Evolutionary conservation across 176 grass and related monocot genomes (phyloP), one percentile per base, ranked within the genome.

Genomic region (Cymbopogon citratus): DNA sequence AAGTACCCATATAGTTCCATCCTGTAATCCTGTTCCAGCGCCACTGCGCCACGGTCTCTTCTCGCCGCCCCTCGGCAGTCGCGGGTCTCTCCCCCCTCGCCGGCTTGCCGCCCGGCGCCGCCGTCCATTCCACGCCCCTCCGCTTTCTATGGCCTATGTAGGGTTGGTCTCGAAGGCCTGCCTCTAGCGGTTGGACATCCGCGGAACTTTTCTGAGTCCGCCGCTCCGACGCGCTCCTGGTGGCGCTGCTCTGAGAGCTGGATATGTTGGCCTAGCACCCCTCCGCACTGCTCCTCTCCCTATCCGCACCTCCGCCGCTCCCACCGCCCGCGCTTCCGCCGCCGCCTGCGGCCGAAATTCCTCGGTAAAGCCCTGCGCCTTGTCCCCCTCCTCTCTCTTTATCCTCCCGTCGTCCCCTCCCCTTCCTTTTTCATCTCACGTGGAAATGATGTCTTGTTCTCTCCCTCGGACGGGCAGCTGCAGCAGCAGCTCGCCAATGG

Each of bases 191-290:
- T 28, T 28, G 26, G 25, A 29, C 29, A 14, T 62, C 59, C 61
- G 25, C 61, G 26, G 25, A 63, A 15, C 61, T 15, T 63, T 29
- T 25, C 25, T 15, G 61, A 33, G 15, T 31, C 5, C 8, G 21
- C 74, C 23, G 31, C 74, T 76, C 29, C 28, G 29, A 4, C 45
- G 9, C 1, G 74, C 54, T 77, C 52, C 74, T n/a, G n/a, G n/a
- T 39, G 3, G 76, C 9, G 39, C 59, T 65, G 16, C 44, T 14
- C 62, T 33, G 44, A 65, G 52, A 25, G 34, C 24, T 34, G 77
- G 85, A 81, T 81, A 85, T 87, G 90, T 44, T 92, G 76, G 86
- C 79, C 57, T 80, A 76, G 56, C 71, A 21, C 48, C 65, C 57
- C 21, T 89, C 38, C 69, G 80, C 75, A 84, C 77, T 39, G 85